Evolutionary conservation across 768 basidiomycete species (phyloP).

Genomic region (Pleurotus salmoneostramineus): DNA sequence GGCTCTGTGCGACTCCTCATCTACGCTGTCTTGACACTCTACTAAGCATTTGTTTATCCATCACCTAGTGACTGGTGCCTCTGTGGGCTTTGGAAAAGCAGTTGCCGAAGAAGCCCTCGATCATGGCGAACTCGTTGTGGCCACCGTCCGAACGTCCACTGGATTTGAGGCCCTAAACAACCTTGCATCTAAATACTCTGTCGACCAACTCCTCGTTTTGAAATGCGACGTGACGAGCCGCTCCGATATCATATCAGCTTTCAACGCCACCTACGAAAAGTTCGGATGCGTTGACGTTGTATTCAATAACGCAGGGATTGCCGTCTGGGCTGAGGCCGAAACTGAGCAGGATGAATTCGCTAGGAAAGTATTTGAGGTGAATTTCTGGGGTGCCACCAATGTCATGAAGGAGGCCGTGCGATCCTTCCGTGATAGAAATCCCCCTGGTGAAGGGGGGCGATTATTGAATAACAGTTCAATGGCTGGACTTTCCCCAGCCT

Average conservation of each 20-base stretch:
- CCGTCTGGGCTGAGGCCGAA: constrained; percentile 32
- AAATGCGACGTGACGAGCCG: constrained; percentile 32
- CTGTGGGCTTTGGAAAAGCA: constrained; percentile 32
- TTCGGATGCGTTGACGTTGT: constrained; percentile 44
- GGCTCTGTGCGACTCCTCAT: no score
- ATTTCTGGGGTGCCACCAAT: constrained; percentile 32
- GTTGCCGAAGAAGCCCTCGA: constrained; percentile 28
- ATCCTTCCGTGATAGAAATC: constrained; percentile 31
- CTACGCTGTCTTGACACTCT: no score
- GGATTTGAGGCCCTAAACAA: constrained; percentile 24
- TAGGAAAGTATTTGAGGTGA: constrained; percentile 30
- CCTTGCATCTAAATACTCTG: constrained; percentile 21
- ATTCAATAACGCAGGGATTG: constrained; percentile 37
- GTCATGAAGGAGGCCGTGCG: constrained; percentile 26
- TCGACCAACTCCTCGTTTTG: constrained; percentile 29
- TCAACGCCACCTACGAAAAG: constrained; percentile 23
- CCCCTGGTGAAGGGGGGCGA: constrained; percentile 22
- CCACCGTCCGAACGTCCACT: constrained; percentile 37
- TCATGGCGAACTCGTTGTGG: constrained; percentile 36
- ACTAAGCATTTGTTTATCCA: no score
- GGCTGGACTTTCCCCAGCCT: constrained; percentile 6
- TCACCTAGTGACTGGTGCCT: constrained; percentile 36
- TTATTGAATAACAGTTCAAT: constrained; percentile 25
- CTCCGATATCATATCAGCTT: constrained; percentile 27
- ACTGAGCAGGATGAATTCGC: constrained; percentile 27